A percentile compares a stretch with the other conserved stretches of the same genome.
phyloP scores from a whole-genome alignment of 441 rosid species.

The Populus hybrid region DNA sequence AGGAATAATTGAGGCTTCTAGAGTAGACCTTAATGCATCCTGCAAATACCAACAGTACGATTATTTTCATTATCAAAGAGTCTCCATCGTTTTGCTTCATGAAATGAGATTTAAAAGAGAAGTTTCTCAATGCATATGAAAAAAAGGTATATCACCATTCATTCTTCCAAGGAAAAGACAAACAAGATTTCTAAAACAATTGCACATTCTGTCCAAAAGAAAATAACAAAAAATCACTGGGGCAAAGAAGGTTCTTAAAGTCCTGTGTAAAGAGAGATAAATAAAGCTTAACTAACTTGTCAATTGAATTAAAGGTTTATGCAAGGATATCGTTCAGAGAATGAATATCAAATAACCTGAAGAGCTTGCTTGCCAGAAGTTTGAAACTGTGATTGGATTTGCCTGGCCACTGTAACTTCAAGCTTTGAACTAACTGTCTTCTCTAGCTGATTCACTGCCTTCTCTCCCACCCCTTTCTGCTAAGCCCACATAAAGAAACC shows the following conservation, averaged over 20 bases:
- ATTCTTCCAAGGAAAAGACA: background rate
- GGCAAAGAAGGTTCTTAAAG: background rate
- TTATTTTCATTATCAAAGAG: constrained; percentile 9
- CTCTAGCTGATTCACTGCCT: constrained; percentile 62
- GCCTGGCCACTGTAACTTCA: constrained; percentile 65
- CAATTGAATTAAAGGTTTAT: background rate
- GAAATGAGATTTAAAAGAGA: background rate
- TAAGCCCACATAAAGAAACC: background rate
- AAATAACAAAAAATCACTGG: background rate
- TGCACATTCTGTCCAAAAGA: background rate
- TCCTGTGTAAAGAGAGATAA: background rate
- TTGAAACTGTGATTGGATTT: constrained; percentile 75
- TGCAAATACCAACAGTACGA: constrained; percentile 26
- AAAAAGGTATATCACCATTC: background rate
- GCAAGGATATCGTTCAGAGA: background rate
- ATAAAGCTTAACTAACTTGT: background rate
- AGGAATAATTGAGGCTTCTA: constrained; percentile 71
- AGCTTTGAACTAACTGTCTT: constrained; percentile 61
- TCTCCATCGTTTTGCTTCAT: background rate
- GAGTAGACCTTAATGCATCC: constrained; percentile 63
- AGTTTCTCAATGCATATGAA: background rate
- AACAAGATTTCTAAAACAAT: background rate
- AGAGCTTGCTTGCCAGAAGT: constrained; percentile 80
- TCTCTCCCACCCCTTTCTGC: constrained; percentile 80
- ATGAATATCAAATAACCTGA: constrained; percentile 43